Base-by-base conservation (phyloP, 495 filamentous ascomycete genomes). In the Astrothelium subdiscretum region DNA sequence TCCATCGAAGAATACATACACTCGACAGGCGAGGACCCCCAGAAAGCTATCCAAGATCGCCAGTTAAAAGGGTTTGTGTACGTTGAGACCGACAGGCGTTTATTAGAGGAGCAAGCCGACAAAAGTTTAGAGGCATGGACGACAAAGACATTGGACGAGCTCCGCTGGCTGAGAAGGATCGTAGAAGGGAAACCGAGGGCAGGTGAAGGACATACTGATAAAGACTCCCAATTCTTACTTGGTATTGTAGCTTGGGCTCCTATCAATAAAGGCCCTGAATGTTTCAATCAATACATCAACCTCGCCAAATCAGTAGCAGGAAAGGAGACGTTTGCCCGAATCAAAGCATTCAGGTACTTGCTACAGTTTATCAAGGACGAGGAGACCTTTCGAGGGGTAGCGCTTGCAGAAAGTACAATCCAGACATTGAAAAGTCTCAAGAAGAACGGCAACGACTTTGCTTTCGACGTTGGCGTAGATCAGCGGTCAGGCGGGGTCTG, bases 231-330 rank as follows among this genome's bases (percentile, higher is more conserved):
- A 24, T 71, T 84, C 2, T 84, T 87, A 63, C 70, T 85, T 18
- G 91, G 79, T 0, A 81, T 90, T 65, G 78, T 95, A 2, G 86
- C 89, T 0, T 95, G 89, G 87, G 90, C 87, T n/a, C 91, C 90
- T 0, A 61, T 95, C 15, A 78, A 82, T 1, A 78, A 78, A 10
- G 88, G 89, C 1, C 59, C 59, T 4, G 52, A 64, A 10, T 51
- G 68, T 1, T 69, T 75, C 27, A 29, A 66, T 12, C 44, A 66
- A 20, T 75, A 73, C 31, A 40, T 76, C 2, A 6, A 59, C 3
- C 60, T 71, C 0, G 70, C 79, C 2, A 70, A 67, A 26, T 73
- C 70, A 1, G 61, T 82, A 52, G 69, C 74, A 3, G 79, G 72
- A 12, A 71, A 71, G 40, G 73, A 68, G 52, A 52, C 78, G 1